Evolutionary conservation across 805 yeast species (phyloP).

Genomic region (Cyberlindnera japonica): DNA sequence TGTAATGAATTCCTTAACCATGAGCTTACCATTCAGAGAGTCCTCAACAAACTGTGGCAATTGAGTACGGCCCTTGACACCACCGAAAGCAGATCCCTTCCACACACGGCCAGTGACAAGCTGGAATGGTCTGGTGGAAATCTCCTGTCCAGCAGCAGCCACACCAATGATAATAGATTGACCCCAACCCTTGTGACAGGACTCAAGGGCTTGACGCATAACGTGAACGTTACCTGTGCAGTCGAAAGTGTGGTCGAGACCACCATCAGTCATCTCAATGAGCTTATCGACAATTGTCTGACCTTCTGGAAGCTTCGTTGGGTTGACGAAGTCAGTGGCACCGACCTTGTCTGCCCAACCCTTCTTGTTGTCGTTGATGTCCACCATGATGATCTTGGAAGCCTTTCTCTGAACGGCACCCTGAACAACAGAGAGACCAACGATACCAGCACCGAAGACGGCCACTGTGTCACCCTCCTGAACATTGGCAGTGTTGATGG

Average conservation of each 20-base stretch:
- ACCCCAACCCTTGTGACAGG: conserved; percentile 99
- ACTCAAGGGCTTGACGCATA: conserved; percentile 95
- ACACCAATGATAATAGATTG: conserved; percentile 93
- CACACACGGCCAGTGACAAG: conserved; percentile 98
- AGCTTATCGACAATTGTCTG: conserved; percentile 74
- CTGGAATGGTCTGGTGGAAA: conserved; percentile 97
- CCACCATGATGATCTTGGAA: no score
- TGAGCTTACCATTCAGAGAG: conserved; percentile 74
- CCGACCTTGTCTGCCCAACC: conserved; percentile 86
- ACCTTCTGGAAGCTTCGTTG: conserved; percentile 74
- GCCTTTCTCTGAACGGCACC: conserved; percentile 89
- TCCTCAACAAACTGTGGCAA: conserved; percentile 87
- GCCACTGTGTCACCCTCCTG: conserved; percentile 92
- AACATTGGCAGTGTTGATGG: conserved; percentile 87
- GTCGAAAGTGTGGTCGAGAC: conserved; percentile 90
- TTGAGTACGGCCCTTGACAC: conserved; percentile 96
- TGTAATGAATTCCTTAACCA: conserved; percentile 93
- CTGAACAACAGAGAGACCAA: conserved; percentile 93
- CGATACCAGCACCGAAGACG: conserved; percentile 97
- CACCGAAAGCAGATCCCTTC: conserved; percentile 99
- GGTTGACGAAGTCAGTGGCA: conserved; percentile 92
- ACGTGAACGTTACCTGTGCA: conserved; percentile 96
- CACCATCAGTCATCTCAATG: conserved; percentile 85
- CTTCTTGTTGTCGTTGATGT: no score
- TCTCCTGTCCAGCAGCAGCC: conserved; percentile 97